Base-by-base conservation (phyloP, 164 flowering plant species). In the Chimonanthus praecox region DNA sequence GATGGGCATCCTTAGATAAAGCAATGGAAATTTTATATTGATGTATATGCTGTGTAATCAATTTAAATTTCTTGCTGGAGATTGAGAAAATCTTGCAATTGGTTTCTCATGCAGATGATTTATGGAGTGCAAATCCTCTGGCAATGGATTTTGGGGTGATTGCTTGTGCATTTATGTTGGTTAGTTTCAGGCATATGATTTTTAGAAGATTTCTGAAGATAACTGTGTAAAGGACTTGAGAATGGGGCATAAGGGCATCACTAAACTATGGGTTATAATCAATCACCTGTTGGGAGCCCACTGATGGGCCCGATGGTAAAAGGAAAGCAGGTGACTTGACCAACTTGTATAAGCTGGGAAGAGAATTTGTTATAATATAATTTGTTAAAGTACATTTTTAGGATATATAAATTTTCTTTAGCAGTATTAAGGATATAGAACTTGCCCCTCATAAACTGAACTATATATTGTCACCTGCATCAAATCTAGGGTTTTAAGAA, bases 61-160 rank as follows among this genome's bases (percentile, higher is more conserved):
- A 20, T 68, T 66, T 71, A 72, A 73, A 70, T 76, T 15, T 50
- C 74, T 75, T 79, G 21, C 2, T 65, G 71, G 71, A 70, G 58
- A 64, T n/a, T n/a, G 15, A 49, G 69, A 65, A 69, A 43, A 45
- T 64, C 69, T 18, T 73, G 74, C 43, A 33, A 71, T 58, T 73
- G 71, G 75, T 33, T 73, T 45, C 58, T 33, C 69, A 44, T 66
- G 68, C 68, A 66, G 54, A 21, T 69, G 76, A 15, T 68, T 13
- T 43, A 11, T 68, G 20, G 51, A 15, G 51, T 47, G 70, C 64
- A 54, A 13, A 69, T 73, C 67, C 67, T 33, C 45, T 61, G 11
- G 54, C 45, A 61, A 67, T 46, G 44, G 54, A 47, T 51, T 18
- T 15, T 44, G n/a, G 51, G 68, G 11, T 16, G 4, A 50, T 49